Evolutionary conservation across 352 stramenopile species (phyloP), one percentile per base, ranked within the genome.

Genomic region (Phytophthora pseudosyringae): DNA sequence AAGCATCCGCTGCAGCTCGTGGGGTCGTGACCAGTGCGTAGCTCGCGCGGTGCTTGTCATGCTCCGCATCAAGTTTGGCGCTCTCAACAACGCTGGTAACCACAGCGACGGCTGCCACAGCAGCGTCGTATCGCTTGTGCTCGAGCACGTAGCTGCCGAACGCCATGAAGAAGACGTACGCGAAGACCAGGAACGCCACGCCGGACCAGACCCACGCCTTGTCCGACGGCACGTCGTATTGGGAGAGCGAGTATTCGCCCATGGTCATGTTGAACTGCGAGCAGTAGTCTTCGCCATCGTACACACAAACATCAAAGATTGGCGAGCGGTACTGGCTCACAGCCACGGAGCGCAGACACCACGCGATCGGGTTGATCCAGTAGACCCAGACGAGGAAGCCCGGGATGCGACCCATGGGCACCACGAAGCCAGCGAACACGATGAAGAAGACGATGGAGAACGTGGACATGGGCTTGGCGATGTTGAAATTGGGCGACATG

Each of bases 311-410:
- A 12, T 69, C 62, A 15, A 75, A 71, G 0, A 25, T 50, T 0
- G 39, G 32, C 7, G 59, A 75, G 11, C 63, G 50, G 31, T 81
- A 83, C 16, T 83, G 51, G 35, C 62, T 76, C 25, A 79, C 58
- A 5, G 55, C 58, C 2, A 83, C 26, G 4, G 69, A 39, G 11
- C 76, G 74, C 35, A 76, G 21, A 1, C 49, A 60, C 79, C 79
- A 88, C 0, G 69, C 41, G 2, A 88, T 31, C 1, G 78, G 80
- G 49, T 84, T 81, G n/a, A 88, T 65, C 64, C 69, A 86, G 46
- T 85, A 88, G 41, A 88, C n/a, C 80, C 80, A 89, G 15, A 74
- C 63, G n/a, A 73, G 49, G 25, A 72, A 75, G 41, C 59, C 40
- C 0, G 76, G 79, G 7, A 88, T 78, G 2, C 61, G 41, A 11